A percentile compares a stretch with the other conserved stretches of the same genome.
These are phyloP conservation scores for Fusarium sp. DNA, from an alignment of 2,329 filamentous ascomycete genomes.

Conservation along the genomic window DNA sequence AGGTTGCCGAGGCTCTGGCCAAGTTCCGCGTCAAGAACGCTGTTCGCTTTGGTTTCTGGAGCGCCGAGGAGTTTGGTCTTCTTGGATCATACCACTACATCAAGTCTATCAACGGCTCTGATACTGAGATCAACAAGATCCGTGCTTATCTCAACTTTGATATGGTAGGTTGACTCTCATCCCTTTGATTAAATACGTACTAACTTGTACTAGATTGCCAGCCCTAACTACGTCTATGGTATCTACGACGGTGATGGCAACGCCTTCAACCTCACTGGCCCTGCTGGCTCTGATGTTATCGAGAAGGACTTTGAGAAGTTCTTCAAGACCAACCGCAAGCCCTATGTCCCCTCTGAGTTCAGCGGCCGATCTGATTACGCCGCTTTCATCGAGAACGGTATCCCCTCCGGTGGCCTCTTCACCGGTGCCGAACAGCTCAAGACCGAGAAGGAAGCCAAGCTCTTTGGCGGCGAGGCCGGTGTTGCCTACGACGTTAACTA, in stretches of 20 bases:
- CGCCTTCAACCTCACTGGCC: slow-evolving; percentile 64
- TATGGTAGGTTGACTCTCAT: slow-evolving; percentile 52
- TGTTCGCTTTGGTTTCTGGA: slow-evolving; percentile 63
- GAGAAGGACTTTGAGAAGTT: slow-evolving; percentile 68
- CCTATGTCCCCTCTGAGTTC: slow-evolving; percentile 71
- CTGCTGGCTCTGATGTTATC: slow-evolving; percentile 69
- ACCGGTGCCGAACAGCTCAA: slow-evolving; percentile 75
- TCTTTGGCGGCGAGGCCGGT: slow-evolving; percentile 72
- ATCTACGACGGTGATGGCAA: slow-evolving; percentile 72
- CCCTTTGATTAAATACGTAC: background rate
- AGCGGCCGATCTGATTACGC: slow-evolving; percentile 75
- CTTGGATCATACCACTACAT: slow-evolving; percentile 63
- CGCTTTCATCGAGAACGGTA: slow-evolving; percentile 72
- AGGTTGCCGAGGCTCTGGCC: slow-evolving; percentile 55
- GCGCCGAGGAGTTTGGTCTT: slow-evolving; percentile 62
- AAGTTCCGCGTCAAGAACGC: slow-evolving; percentile 59
- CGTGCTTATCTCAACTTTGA: slow-evolving; percentile 67
- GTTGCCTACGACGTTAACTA: slow-evolving; percentile 59
- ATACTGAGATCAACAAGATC: slow-evolving; percentile 60
- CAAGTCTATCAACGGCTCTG: slow-evolving; percentile 51
- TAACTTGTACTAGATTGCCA: slow-evolving; percentile 50
- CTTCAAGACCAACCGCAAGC: slow-evolving; percentile 57
- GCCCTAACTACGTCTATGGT: slow-evolving; percentile 61
- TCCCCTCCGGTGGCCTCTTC: slow-evolving; percentile 75
- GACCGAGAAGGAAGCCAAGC: slow-evolving; percentile 65